A percentile compares a stretch with the other conserved stretches of the same genome.
Conservation (phyloP, 2,329 filamentous ascomycete species). For the Phialocephala subalpina region DNA sequence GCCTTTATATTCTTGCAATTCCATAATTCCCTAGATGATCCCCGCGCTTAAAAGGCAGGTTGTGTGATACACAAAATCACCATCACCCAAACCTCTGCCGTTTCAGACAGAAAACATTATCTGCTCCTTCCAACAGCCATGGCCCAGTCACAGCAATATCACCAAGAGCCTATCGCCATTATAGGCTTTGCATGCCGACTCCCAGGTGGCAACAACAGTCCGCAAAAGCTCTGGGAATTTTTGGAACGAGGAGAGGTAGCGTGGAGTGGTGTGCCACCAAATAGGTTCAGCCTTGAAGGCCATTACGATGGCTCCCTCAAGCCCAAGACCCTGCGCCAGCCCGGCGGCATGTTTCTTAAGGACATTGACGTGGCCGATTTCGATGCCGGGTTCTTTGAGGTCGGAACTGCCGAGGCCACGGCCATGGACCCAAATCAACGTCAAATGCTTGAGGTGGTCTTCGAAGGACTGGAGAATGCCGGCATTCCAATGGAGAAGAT, state of each 20-base stretch:
- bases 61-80: too few species aligned
- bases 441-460: slow-evolving; percentile 31
- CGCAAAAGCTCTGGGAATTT: too few species aligned
- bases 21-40: too few species aligned
- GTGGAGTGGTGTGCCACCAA: slow-evolving; percentile 63
- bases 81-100: too few species aligned
- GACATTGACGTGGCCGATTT: slow-evolving; percentile 22
- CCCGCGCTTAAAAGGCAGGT: too few species aligned
- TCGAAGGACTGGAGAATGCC: slow-evolving; percentile 29
- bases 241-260: slow-evolving; percentile 53
- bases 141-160: too few species aligned
- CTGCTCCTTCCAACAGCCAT: too few species aligned
- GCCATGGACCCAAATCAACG: slow-evolving; percentile 43
- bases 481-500: not conserved
- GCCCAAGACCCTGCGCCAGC: slow-evolving; percentile 61
- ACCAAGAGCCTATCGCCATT: too few species aligned
- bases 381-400: slow-evolving; percentile 46
- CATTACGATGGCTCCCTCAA: slow-evolving; percentile 66
- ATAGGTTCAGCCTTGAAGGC: slow-evolving; percentile 71
- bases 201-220: too few species aligned
- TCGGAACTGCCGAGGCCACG: slow-evolving; percentile 41
- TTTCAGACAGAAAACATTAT: too few species aligned
- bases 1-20: too few species aligned
- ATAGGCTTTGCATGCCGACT: too few species aligned
- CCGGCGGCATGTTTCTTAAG: not conserved